Percentiles rank a stretch among this genome's conserved stretches.
phyloP scores from a whole-genome alignment of 106 monocot genomes.

The Phalaenopsis aphrodite region DNA sequence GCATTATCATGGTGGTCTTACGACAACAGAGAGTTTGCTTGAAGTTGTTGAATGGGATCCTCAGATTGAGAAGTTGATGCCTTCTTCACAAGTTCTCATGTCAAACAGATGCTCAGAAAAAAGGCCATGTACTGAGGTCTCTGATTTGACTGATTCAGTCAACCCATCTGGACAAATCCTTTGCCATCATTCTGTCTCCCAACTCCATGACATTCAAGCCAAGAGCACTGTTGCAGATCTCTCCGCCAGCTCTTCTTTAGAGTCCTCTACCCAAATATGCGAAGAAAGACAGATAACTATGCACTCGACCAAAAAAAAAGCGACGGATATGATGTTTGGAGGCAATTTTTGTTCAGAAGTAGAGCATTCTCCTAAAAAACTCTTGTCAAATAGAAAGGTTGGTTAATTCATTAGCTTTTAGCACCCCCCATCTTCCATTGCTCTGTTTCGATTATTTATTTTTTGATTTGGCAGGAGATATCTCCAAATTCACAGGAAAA shows the following conservation, averaged over 20 bases:
- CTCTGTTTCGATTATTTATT: not conserved
- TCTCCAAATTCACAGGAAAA: slow-evolving; percentile 87
- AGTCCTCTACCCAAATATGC: slow-evolving; percentile 5
- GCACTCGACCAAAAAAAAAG: not conserved
- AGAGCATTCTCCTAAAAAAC: slow-evolving; percentile 35
- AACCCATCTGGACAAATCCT: slow-evolving; percentile 1
- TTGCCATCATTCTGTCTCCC: not conserved
- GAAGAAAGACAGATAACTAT: not conserved
- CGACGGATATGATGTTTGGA: not conserved
- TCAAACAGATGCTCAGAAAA: not conserved
- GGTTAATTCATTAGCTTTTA: slow-evolving; percentile 6
- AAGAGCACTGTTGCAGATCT: not conserved
- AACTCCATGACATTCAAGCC: not conserved
- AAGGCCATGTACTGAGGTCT: not conserved
- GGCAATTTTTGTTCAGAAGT: slow-evolving; percentile 6
- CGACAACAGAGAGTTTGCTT: not conserved
- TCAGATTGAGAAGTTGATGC: not conserved
- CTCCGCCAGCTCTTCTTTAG: slow-evolving; percentile 1
- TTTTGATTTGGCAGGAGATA: slow-evolving; percentile 25
- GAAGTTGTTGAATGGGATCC: not conserved
- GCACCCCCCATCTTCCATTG: not conserved
- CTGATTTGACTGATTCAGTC: not conserved
- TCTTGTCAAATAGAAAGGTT: slow-evolving; percentile 74
- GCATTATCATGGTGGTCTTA: not conserved
- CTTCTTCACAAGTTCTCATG: not conserved